These are phyloP conservation scores for Mycena leptocephala DNA, from an alignment of 768 basidiomycete species.

Conservation along the genomic window DNA sequence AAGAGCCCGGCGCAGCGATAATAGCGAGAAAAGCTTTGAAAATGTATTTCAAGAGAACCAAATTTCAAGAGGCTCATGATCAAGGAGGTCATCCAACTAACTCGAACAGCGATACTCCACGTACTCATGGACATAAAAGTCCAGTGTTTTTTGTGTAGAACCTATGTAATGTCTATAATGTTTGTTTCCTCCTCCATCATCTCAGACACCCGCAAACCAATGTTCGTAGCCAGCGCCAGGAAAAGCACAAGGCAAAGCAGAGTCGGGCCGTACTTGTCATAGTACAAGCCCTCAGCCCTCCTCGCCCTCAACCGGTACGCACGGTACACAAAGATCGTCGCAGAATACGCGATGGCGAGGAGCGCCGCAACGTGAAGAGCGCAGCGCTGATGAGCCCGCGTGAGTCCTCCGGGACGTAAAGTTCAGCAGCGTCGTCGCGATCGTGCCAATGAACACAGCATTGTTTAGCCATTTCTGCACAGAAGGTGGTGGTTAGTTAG, in stretches of 20 bases:
- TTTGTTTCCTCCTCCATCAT: conserved; percentile 49
- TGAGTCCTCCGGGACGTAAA: conserved; percentile 83
- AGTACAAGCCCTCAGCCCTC: conserved; percentile 87
- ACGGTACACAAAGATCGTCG: conserved; percentile 85
- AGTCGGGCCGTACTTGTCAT: conserved; percentile 92
- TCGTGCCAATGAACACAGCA: conserved; percentile 89
- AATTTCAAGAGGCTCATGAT: no score
- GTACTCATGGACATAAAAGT: no score
- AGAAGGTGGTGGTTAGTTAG: conserved; percentile 19
- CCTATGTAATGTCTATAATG: not conserved
- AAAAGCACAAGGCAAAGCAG: conserved; percentile 80
- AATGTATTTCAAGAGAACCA: no score
- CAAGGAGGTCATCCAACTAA: no score
- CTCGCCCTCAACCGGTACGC: conserved; percentile 78
- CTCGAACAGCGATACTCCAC: no score
- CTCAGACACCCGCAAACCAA: conserved; percentile 77
- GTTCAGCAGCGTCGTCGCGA: conserved; percentile 92
- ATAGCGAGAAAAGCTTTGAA: no score
- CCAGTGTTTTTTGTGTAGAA: not conserved
- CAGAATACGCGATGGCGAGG: conserved; percentile 90
- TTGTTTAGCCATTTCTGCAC: conserved; percentile 91
- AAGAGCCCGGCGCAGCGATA: no score
- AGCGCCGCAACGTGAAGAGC: conserved; percentile 94
- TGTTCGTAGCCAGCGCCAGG: conserved; percentile 80
- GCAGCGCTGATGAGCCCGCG: conserved; percentile 89